phyloP scores from a whole-genome alignment of 1,284 basidiomycete species.

The Boletus semigastroideus region DNA sequence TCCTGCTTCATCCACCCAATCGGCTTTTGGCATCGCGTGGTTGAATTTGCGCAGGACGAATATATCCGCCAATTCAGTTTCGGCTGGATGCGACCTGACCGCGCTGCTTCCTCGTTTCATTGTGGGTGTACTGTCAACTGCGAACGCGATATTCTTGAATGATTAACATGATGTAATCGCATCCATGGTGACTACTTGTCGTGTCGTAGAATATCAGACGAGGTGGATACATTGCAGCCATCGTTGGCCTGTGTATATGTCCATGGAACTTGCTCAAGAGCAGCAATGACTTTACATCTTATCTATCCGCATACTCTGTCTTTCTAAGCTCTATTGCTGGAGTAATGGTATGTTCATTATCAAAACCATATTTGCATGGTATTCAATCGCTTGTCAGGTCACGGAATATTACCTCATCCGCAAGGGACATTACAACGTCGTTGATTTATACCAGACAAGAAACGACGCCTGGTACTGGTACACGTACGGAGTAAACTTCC shows the following conservation, averaged over 20 bases:
- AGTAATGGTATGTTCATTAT: constrained; percentile 57
- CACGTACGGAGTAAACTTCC: constrained; percentile 73
- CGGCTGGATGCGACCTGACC: constrained; percentile 84
- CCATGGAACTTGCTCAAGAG: constrained; percentile 82
- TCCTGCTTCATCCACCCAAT: neutral
- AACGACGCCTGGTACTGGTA: constrained; percentile 75
- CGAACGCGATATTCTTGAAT: neutral
- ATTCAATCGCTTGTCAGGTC: constrained; percentile 41
- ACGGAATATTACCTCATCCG: constrained; percentile 81
- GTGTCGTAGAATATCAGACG: constrained; percentile 70
- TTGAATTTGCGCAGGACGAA: constrained; percentile 51
- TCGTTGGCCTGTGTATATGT: constrained; percentile 72
- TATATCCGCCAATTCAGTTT: constrained; percentile 84
- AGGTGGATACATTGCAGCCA: constrained; percentile 77
- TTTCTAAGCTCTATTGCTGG: constrained; percentile 82
- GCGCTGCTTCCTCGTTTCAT: constrained; percentile 79
- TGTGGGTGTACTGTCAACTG: constrained; percentile 36
- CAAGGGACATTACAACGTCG: constrained; percentile 68
- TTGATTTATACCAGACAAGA: constrained; percentile 65
- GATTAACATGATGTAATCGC: neutral
- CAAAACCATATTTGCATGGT: neutral
- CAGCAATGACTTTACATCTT: constrained; percentile 78
- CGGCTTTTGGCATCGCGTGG: constrained; percentile 8
- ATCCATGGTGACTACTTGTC: constrained; percentile 1
- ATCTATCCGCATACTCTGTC: constrained; percentile 82